phyloP scores from a whole-genome alignment of 2,329 filamentous ascomycete genomes.

The Nannizziopsis arthrosporioides region DNA sequence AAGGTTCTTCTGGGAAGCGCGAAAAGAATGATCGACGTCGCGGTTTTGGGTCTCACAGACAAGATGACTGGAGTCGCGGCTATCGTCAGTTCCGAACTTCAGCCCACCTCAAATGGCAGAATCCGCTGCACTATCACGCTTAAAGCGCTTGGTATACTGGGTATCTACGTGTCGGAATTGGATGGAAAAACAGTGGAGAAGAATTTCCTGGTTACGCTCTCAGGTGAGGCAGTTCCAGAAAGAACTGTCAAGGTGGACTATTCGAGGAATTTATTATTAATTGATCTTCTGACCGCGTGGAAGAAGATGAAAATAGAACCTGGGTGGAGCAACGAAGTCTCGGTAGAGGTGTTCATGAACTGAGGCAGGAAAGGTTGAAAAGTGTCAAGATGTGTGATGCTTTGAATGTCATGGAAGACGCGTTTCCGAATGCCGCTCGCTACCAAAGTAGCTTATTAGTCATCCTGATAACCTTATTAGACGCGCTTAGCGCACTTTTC shows the following conservation, averaged over 20 bases:
- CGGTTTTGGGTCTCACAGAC: conserved; percentile 64
- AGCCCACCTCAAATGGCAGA: conserved; percentile 47
- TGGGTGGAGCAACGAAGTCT: conserved; percentile 71
- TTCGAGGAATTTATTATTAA: conserved; percentile 50
- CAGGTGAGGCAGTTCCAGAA: conserved; percentile 56
- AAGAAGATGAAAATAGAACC: conserved; percentile 55
- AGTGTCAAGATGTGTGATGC: neutral
- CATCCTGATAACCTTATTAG: neutral
- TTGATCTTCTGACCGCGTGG: conserved; percentile 72
- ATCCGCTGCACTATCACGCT: conserved; percentile 56
- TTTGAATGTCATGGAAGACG: neutral
- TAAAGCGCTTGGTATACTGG: conserved; percentile 63
- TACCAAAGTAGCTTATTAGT: neutral
- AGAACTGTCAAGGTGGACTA: conserved; percentile 43
- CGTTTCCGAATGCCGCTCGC: neutral
- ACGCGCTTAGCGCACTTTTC: neutral
- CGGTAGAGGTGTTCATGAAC: conserved; percentile 50
- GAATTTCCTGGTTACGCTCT: conserved; percentile 63
- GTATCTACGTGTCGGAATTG: conserved; percentile 65
- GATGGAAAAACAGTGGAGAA: conserved; percentile 47
- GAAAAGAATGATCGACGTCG: conserved; percentile 35
- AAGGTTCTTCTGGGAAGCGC: conserved; percentile 40
- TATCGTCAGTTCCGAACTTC: conserved; percentile 51
- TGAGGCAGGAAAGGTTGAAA: conserved; percentile 10
- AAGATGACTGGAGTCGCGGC: conserved; percentile 88